Percentiles rank a stretch among this genome's conserved stretches.
Evolutionary conservation across 176 grass and related monocot species (phyloP).

Genomic region (Bonia amplexicaulis): DNA sequence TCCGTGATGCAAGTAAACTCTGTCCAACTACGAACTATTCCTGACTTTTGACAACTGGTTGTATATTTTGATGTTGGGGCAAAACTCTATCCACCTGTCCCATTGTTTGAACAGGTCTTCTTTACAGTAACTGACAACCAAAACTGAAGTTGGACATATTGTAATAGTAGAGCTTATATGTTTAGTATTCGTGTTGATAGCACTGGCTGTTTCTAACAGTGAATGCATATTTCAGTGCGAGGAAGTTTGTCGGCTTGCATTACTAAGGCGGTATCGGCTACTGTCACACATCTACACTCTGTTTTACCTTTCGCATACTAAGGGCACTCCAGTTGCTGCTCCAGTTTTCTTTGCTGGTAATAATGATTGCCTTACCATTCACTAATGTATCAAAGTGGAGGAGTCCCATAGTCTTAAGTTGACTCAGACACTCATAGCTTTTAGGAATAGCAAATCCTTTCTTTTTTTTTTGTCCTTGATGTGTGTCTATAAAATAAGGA

Average conservation of each 20-base stretch:
- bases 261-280: conserved; percentile 75
- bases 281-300: conserved; percentile 88
- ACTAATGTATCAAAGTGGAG: neutral
- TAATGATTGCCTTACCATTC: neutral
- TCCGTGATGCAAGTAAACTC: neutral
- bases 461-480: neutral
- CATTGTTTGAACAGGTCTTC: neutral
- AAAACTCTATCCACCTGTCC: neutral
- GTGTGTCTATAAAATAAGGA: neutral
- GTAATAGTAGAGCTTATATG: neutral
- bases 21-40: neutral
- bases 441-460: conserved; percentile 1
- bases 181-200: conserved; percentile 2
- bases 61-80: neutral
- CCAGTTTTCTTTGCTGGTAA: conserved; percentile 92
- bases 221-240: conserved; percentile 58
- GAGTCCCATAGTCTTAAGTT: conserved; percentile 9
- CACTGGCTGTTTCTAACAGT: conserved; percentile 1
- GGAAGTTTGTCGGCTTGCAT: conserved; percentile 92
- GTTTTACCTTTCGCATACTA: conserved; percentile 83
- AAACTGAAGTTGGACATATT: neutral
- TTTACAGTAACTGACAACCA: neutral
- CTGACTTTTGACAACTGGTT: neutral
- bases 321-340: conserved; percentile 62
- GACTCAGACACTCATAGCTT: neutral